phyloP scores from a whole-genome alignment of 129 eudicot genomes.

The Cynara cardunculus region DNA sequence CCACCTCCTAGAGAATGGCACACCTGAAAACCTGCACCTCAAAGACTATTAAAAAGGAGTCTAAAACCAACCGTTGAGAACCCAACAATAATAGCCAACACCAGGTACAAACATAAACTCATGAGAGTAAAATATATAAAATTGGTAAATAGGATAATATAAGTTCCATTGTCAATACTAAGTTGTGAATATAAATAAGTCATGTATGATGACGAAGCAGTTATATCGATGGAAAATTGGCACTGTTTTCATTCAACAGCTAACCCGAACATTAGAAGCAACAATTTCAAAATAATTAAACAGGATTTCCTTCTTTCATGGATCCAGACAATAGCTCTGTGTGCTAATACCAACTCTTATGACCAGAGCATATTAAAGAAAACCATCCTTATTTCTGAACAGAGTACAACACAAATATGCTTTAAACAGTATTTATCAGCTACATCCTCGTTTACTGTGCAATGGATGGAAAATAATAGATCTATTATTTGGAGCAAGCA shows the following conservation, averaged over 20 bases:
- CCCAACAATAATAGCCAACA: neutral
- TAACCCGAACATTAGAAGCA: neutral
- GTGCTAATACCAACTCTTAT: neutral
- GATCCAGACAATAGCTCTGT: neutral
- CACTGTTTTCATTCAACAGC: neutral
- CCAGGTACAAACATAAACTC: neutral
- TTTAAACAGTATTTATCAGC: neutral
- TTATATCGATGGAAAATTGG: neutral
- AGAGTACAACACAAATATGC: neutral
- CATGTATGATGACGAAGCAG: neutral
- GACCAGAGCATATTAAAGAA: neutral
- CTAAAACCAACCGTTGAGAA: neutral
- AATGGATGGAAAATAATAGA: neutral
- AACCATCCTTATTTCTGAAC: no score
- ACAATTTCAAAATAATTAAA: neutral
- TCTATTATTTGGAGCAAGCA: neutral
- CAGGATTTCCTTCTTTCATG: neutral
- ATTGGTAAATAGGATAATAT: neutral
- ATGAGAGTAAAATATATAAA: neutral
- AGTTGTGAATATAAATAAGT: neutral
- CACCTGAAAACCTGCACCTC: constrained; percentile 52
- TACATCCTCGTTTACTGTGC: neutral
- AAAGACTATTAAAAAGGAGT: neutral
- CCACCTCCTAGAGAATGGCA: constrained; percentile 53
- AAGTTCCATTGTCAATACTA: neutral